Conservation (phyloP, 106 monocot genomes). For the Amphibolis antarctica region DNA sequence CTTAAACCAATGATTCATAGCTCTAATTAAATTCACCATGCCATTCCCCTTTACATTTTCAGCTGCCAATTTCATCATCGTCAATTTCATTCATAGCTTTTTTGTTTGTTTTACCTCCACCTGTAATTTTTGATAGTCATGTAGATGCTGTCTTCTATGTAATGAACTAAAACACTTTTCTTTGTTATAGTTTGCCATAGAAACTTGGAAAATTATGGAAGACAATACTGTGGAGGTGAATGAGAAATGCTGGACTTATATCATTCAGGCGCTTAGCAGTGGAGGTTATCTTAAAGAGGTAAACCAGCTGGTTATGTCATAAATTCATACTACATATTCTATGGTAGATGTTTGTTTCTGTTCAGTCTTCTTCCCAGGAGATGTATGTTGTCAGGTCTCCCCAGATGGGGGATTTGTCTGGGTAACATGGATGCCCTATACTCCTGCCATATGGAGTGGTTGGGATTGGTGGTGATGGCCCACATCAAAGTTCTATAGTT, state of each 20-base stretch:
- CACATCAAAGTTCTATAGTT: too few species aligned
- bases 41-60: too few species aligned
- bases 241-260: constrained; percentile 35
- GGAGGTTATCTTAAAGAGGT: constrained; percentile 83
- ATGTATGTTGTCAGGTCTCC: background rate
- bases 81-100: too few species aligned
- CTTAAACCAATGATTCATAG: background rate
- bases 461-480: too few species aligned
- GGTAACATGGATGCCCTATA: too few species aligned
- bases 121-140: too few species aligned
- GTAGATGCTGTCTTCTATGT: background rate
- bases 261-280: constrained; percentile 53
- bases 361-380: background rate
- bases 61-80: too few species aligned
- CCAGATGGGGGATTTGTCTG: background rate
- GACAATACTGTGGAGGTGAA: constrained; percentile 30
- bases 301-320: background rate
- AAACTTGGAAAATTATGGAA: constrained; percentile 77
- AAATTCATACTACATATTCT: background rate
- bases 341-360: background rate
- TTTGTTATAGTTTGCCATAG: constrained; percentile 58
- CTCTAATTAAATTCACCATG: too few species aligned
- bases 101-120: too few species aligned
- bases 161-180: background rate
- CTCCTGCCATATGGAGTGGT: background rate